Conservation (phyloP, 257 asterid species). For the Knoxia roxburghii region DNA sequence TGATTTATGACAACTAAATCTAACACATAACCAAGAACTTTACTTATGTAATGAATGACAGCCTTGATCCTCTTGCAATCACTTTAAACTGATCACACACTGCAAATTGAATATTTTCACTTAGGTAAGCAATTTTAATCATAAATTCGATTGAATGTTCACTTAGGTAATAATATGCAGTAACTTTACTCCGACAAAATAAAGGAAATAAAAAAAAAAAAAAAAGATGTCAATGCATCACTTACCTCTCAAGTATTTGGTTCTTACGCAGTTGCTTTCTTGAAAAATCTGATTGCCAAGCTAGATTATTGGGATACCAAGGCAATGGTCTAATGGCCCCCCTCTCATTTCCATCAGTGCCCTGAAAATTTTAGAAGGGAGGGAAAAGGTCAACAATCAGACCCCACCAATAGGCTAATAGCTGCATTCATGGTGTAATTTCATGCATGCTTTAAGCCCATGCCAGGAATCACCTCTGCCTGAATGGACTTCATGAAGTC, state of each 20-base stretch:
- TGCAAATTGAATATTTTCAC: background rate
- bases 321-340: slow-evolving; percentile 75
- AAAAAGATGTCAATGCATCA: slow-evolving; percentile 8
- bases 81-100: background rate
- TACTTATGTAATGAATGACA: background rate
- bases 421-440: background rate
- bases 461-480: slow-evolving; percentile 50
- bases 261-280: slow-evolving; percentile 86
- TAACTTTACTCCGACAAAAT: background rate
- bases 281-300: slow-evolving; percentile 97
- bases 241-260: slow-evolving; percentile 77
- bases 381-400: background rate
- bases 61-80: background rate
- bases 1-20: background rate
- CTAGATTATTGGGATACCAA: slow-evolving; percentile 95
- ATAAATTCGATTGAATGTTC: background rate
- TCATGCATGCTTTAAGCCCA: background rate
- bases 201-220: slow-evolving; percentile 3
- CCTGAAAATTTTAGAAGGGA: slow-evolving; percentile 40
- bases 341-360: slow-evolving; percentile 59
- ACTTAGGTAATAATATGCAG: background rate
- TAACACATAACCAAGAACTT: background rate
- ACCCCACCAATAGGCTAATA: background rate
- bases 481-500: slow-evolving; percentile 74
- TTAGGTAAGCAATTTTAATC: background rate